Conservation (phyloP, 768 basidiomycete genomes). For the Trametes cinnabarina region DNA sequence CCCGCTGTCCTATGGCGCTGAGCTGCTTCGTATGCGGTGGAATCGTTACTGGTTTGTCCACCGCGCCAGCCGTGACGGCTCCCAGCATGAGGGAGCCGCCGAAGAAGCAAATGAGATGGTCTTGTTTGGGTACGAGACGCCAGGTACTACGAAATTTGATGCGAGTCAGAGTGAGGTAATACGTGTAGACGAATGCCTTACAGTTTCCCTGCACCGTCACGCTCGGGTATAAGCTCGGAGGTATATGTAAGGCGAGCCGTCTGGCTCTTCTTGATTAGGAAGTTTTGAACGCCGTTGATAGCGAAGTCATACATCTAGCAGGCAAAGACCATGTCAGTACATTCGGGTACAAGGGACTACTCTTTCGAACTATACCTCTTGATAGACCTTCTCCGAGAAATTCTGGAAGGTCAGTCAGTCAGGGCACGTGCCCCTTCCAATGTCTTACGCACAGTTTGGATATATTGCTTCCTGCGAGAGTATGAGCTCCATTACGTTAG, state of each 20-base stretch:
- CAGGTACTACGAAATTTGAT: conserved; percentile 47
- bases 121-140: conserved; percentile 84
- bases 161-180: background rate
- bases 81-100: conserved; percentile 91
- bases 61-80: conserved; percentile 65
- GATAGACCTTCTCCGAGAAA: conserved; percentile 72
- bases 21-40: conserved; percentile 67
- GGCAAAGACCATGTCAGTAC: background rate
- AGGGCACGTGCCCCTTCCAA: background rate
- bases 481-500: no score
- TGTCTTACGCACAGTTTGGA: conserved; percentile 63
- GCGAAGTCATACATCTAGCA: conserved; percentile 86
- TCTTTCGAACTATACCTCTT: conserved; percentile 47
- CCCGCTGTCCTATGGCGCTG: conserved; percentile 59
- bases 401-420: conserved; percentile 43
- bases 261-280: conserved; percentile 66
- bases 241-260: conserved; percentile 69
- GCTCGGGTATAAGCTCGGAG: conserved; percentile 72
- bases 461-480: conserved; percentile 73
- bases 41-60: conserved; percentile 52
- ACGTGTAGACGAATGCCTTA: conserved; percentile 26
- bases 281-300: conserved; percentile 75
- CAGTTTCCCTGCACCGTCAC: conserved; percentile 32
- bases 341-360: background rate
- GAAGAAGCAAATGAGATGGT: conserved; percentile 94